phyloP scores from a whole-genome alignment of 306 rosid genomes.

The Biancaea sappan region DNA sequence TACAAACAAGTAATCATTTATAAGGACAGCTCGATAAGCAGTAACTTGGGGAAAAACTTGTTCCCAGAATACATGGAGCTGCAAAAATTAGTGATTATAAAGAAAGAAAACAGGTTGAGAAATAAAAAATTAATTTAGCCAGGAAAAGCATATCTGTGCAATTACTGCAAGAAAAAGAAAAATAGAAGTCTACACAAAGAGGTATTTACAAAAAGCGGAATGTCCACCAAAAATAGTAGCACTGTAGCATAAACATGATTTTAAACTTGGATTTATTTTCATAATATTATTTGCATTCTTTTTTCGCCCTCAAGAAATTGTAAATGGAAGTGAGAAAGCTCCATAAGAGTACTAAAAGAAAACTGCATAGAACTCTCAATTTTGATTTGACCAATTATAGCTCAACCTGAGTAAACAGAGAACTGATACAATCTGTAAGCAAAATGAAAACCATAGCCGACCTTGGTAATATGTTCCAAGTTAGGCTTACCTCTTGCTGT shows the following conservation, averaged over 20 bases:
- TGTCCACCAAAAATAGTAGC: not conserved
- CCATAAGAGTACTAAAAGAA: not conserved
- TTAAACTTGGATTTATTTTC: not conserved
- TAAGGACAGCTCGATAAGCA: not conserved
- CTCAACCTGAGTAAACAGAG: not conserved
- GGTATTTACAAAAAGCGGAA: not conserved
- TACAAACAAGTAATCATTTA: not conserved
- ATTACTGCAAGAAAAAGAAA: conserved; percentile 1
- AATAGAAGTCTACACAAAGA: not conserved
- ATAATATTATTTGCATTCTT: not conserved
- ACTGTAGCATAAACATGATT: not conserved
- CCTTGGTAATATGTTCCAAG: not conserved
- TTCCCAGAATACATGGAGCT: not conserved
- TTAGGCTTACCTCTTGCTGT: conserved; percentile 67
- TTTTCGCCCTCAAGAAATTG: not conserved
- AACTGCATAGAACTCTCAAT: not conserved
- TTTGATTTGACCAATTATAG: not conserved
- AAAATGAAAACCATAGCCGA: conserved; percentile 6
- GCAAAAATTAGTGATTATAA: not conserved
- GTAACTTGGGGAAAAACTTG: conserved; percentile 7
- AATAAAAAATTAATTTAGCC: not conserved
- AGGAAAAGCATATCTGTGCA: not conserved
- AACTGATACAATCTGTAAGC: not conserved
- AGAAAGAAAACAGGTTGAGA: not conserved
- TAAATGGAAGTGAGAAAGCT: not conserved